These are phyloP conservation scores for Lactarius psammicola DNA, from an alignment of 768 basidiomycete species.

Conservation along the genomic window DNA sequence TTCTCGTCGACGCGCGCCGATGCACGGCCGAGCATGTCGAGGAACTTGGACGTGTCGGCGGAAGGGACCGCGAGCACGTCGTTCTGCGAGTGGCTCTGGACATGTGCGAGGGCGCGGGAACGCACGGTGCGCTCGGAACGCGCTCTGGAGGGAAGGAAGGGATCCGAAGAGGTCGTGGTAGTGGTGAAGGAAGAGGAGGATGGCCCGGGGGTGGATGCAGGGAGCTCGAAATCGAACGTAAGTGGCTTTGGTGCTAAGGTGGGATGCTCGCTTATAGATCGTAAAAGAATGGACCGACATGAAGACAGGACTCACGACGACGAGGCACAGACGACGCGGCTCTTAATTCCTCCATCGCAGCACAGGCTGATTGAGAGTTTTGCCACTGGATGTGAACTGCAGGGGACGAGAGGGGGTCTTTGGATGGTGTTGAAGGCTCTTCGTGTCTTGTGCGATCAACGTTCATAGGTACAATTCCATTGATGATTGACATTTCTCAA, in stretches of 20 bases:
- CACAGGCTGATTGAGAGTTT: constrained; percentile 25
- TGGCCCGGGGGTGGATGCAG: constrained; percentile 1
- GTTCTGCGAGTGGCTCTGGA: constrained; percentile 17
- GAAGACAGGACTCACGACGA: constrained; percentile 10
- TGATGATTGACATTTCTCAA: constrained; percentile 12
- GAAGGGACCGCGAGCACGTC: constrained; percentile 4
- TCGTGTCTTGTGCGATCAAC: constrained; percentile 6
- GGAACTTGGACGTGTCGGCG: constrained; percentile 16
- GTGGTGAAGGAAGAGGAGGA: not conserved
- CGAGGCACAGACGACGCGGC: constrained; percentile 18
- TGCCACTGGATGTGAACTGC: constrained; percentile 23
- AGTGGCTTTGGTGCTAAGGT: constrained; percentile 16
- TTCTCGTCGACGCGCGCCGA: constrained; percentile 23
- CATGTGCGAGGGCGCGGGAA: not conserved
- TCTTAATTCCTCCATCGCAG: constrained; percentile 21
- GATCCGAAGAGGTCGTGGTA: not conserved
- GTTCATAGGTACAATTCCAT: constrained; percentile 20
- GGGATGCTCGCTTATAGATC: not conserved
- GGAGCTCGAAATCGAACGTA: constrained; percentile 23
- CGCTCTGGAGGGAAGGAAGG: constrained; percentile 3
- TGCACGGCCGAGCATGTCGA: constrained; percentile 22
- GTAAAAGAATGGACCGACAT: not conserved
- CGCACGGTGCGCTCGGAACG: constrained; percentile 4
- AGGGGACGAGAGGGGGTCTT: constrained; percentile 14
- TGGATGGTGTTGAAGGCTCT: constrained; percentile 17